phyloP scores from a whole-genome alignment of 176 grass and related monocot species.

The Stipa capillata region DNA sequence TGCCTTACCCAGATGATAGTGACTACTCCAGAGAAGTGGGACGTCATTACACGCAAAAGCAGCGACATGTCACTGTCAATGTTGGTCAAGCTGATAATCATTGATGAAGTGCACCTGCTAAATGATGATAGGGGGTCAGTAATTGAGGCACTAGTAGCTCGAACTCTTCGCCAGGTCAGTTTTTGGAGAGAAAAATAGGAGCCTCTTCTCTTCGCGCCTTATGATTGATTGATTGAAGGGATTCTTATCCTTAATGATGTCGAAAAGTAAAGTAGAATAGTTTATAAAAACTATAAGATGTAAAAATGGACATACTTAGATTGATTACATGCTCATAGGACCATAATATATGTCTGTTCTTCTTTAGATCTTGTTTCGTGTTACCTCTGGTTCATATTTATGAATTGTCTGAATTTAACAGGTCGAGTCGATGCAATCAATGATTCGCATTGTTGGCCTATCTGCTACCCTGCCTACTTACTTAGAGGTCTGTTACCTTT shows the following conservation, averaged over 20 bases:
- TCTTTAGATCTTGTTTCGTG: conserved; percentile 11
- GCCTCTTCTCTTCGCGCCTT: neutral
- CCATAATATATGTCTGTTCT: neutral
- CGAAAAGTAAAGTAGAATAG: conserved; percentile 12
- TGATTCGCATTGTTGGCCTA: conserved; percentile 97
- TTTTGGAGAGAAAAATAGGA: neutral
- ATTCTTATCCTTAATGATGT: neutral
- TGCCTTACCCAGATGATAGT: conserved; percentile 78
- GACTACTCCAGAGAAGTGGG: conserved; percentile 97
- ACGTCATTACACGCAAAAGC: conserved; percentile 99
- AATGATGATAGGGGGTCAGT: conserved; percentile 99
- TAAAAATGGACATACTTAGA: neutral
- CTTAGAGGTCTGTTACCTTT: conserved; percentile 55
- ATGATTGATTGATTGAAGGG: neutral
- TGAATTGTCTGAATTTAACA: conserved; percentile 37
- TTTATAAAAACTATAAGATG: conserved; percentile 2
- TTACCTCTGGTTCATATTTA: conserved; percentile 18
- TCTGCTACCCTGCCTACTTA: conserved; percentile 96
- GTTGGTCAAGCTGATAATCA: conserved; percentile 93
- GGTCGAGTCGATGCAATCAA: conserved; percentile 97
- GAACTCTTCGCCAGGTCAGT: conserved; percentile 84
- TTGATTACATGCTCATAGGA: neutral
- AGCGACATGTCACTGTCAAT: conserved; percentile 98
- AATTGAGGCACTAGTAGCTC: conserved; percentile 92
- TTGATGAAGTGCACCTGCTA: conserved; percentile 94